Conservation (phyloP, 1,284 basidiomycete species). For the Chalciporus sp. region DNA sequence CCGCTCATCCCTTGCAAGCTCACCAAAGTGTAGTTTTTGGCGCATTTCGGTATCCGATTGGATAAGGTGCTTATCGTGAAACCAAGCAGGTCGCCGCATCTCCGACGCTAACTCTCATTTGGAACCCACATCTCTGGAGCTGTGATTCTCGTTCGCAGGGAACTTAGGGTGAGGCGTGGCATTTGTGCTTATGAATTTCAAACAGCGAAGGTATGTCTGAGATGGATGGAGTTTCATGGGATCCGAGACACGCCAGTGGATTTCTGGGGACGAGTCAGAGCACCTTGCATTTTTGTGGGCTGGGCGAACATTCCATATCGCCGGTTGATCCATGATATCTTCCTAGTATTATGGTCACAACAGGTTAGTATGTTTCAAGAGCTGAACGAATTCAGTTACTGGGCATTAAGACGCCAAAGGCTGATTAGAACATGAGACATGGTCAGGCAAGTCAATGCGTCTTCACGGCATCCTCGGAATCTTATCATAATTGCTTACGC, state of each 20-base stretch:
- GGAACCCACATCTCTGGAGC: not conserved
- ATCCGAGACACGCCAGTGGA: not conserved
- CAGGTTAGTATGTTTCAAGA: not conserved
- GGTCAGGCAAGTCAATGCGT: not conserved
- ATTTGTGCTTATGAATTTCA: constrained; percentile 17
- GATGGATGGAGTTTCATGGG: constrained; percentile 3
- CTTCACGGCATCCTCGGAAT: not conserved
- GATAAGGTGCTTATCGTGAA: not conserved
- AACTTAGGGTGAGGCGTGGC: constrained; percentile 2
- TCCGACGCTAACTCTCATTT: not conserved
- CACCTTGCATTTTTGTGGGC: not conserved
- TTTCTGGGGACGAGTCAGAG: not conserved
- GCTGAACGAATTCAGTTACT: not conserved
- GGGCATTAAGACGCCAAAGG: no score
- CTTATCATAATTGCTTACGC: constrained; percentile 5
- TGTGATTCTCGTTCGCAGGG: constrained; percentile 12
- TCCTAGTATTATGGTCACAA: not conserved
- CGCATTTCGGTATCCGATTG: not conserved
- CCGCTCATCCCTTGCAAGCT: not conserved
- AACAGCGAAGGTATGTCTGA: not conserved
- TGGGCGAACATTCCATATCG: not conserved
- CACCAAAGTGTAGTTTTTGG: not conserved
- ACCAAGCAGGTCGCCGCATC: not conserved
- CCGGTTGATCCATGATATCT: no score
- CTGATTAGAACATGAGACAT: no score